phyloP scores from a whole-genome alignment of 805 yeast genomes.

The Metschnikowia corniflorae region DNA sequence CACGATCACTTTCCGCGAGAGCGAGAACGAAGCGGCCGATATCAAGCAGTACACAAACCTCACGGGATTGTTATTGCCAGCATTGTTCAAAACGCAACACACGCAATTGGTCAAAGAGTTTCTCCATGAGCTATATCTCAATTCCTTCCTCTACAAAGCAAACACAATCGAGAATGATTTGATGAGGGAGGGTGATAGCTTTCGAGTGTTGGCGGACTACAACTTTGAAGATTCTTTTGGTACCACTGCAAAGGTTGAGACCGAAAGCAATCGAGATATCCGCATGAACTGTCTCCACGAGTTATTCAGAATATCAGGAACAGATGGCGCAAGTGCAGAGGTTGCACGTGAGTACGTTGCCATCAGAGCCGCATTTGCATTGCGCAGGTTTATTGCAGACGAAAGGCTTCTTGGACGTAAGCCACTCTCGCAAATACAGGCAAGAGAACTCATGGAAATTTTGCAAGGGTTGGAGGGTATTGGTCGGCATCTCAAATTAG shows the following conservation, averaged over 20 bases:
- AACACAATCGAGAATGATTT: constrained; percentile 48
- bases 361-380: constrained; percentile 55
- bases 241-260: constrained; percentile 49
- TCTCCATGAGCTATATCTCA: constrained; percentile 49
- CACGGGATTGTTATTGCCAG: constrained; percentile 40
- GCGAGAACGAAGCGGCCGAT: constrained; percentile 43
- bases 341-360: constrained; percentile 38
- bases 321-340: constrained; percentile 7
- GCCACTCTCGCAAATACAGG: constrained; percentile 68
- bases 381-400: constrained; percentile 65
- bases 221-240: constrained; percentile 56
- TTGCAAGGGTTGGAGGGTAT: constrained; percentile 39
- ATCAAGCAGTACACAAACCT: constrained; percentile 41
- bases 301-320: constrained; percentile 42
- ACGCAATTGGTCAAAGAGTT: constrained; percentile 37
- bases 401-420: constrained; percentile 51
- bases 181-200: constrained; percentile 17
- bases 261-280: constrained; percentile 44
- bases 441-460: constrained; percentile 52
- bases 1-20: constrained; percentile 37
- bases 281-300: constrained; percentile 54
- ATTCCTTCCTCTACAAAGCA: constrained; percentile 56
- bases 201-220: constrained; percentile 24
- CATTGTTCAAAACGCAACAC: constrained; percentile 22
- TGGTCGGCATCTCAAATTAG: constrained; percentile 4